Evolutionary conservation across 768 basidiomycete genomes (phyloP), one percentile per base, ranked within the genome.

Genomic region (Zangia roseola): DNA sequence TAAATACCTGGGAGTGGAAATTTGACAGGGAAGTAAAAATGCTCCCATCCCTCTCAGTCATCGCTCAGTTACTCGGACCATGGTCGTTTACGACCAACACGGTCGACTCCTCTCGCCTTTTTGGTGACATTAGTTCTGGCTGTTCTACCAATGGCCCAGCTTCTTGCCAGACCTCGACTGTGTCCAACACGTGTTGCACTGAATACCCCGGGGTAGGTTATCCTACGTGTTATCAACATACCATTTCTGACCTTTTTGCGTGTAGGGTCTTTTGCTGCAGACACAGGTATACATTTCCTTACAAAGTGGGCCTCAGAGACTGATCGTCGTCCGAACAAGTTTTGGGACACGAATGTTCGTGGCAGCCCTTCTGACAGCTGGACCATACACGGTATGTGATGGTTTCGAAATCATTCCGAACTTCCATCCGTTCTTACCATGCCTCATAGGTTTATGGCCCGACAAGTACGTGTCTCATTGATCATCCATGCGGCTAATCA

Each of bases 351-450:
- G 2, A 61, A 80, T 38, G 81, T 84, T 0, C 69, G 74, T 0
- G 81, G 80, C 23, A 84, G 87, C 5, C 87, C 86, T 4, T 57
- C 57, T 10, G 61, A 86, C 57, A 83, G 81, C 60, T 90, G 87
- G 86, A 89, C 86, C 0, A 82, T 88, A 42, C 86, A 87, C 47
- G 84, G 86, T 82, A 47, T 24, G 74, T 59, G n/a, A 36, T 16
- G 17, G 6, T 24, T 3, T 3, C 25, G 4, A 26, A 26, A 25
- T 14, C 17, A 26, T 21, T 1, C 13, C 30, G 30, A 31, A 31
- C 30, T 7, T n/a, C n/a, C n/a, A 13, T 5, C 14, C 21, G 6
- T 47, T 19, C 40, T 59, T 10, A 57, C 37, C n/a, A 55, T 28
- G n/a, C 19, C 17, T 47, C 24, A 26, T 51, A 80, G 83, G 85